Evolutionary conservation across 208 protist genomes (phyloP), one percentile per base, ranked within the genome.

Genomic region (Wallacemonas sp.): DNA sequence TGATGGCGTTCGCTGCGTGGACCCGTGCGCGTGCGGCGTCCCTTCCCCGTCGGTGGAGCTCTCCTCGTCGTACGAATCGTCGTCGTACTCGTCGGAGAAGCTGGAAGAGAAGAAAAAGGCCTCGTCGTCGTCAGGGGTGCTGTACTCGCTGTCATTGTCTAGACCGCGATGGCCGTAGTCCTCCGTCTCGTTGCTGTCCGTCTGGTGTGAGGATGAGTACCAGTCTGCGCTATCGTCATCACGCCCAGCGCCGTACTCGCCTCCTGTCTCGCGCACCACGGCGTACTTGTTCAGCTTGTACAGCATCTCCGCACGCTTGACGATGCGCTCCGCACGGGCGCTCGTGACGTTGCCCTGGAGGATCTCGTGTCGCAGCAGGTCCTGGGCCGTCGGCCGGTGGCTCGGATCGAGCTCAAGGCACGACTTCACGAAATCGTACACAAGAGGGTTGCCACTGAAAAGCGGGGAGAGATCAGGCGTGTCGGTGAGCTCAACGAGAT

Each of bases 271-370:
- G 15, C 74, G 65, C 75, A 91, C 78, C 2, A 83, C 83, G 10
- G 81, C 78, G 73, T 92, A 94, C 58, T 82, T 83, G 62, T 85
- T 82, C 33, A 92, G 78, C 44, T 78, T 91, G 74, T 91, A 71
- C 58, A 86, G 71, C 76, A 86, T 80, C 71, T 91, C 76, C 27
- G 85, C 83, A 10, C 81, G 79, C 60, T 82, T 76, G 53, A 85
- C 63, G 26, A 88, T 66, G 24, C 73, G 73, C 65, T 89, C 77
- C 10, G 85, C 79, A 3, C 83, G 73, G 26, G 70, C 61, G 34
- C 65, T 86, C 17, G 68, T 75, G 21, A 83, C 83, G 21, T 73
- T 73, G 45, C 75, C 81, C 57, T 91, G 79, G 3, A 95, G 71
- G 26, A 93, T 71, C 21, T 87, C 78, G 42, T 88, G 85, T 29